phyloP scores from a whole-genome alignment of 768 basidiomycete species.

The Mycena maculata region DNA sequence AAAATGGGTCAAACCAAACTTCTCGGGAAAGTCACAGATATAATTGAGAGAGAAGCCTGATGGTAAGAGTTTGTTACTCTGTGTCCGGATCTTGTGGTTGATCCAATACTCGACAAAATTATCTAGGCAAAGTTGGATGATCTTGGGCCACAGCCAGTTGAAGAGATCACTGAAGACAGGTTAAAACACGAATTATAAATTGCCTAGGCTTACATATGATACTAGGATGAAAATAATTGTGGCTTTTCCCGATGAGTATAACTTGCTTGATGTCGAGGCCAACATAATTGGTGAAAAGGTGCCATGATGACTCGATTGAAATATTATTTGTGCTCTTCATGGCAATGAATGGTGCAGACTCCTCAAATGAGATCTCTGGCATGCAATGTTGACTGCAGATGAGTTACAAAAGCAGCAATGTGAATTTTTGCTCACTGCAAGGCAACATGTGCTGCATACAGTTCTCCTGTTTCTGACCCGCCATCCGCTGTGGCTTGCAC shows the following conservation, averaged over 20 bases:
- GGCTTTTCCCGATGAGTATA: conserved; percentile 18
- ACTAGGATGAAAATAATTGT: conserved; percentile 9
- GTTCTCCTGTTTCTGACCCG: conserved; percentile 32
- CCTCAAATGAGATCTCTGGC: background rate
- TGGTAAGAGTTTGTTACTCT: background rate
- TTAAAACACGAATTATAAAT: background rate
- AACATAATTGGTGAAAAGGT: conserved; percentile 31
- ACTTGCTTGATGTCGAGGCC: conserved; percentile 26
- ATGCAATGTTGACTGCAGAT: background rate
- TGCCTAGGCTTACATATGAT: conserved; percentile 17
- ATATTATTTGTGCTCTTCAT: conserved; percentile 7
- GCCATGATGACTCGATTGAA: conserved; percentile 38
- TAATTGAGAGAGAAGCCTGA: background rate
- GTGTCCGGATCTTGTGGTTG: background rate
- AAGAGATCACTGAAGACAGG: conserved; percentile 30
- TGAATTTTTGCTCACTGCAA: conserved; percentile 1
- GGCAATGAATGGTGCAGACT: conserved; percentile 33
- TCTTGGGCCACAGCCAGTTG: conserved; percentile 42
- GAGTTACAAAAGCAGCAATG: background rate
- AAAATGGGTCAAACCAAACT: conserved; percentile 21
- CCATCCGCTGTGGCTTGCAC: conserved; percentile 33
- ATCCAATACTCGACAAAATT: conserved; percentile 27
- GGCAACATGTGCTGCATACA: conserved; percentile 14
- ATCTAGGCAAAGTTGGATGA: conserved; percentile 37
- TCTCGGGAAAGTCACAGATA: background rate